phyloP scores from a whole-genome alignment of 106 monocot genomes.

The Alisma plantagoaquatica region DNA sequence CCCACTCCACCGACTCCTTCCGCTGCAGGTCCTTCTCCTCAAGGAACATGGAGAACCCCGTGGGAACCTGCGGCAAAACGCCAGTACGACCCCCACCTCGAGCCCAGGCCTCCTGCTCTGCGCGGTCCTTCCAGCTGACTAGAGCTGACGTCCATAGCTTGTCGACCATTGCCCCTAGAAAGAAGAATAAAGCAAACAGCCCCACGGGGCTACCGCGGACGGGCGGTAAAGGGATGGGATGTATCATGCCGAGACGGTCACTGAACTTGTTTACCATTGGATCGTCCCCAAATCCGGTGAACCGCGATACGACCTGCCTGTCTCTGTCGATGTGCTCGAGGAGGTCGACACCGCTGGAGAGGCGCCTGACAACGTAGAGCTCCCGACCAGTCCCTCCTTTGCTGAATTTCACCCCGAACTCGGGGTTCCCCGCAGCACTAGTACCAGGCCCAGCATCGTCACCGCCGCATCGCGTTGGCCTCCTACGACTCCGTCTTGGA shows the following conservation, averaged over 20 bases:
- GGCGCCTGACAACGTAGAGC: slow-evolving; percentile 16
- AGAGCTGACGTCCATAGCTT: slow-evolving; percentile 82
- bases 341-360: slow-evolving; percentile 23
- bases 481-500: too few relatives aligned
- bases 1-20: slow-evolving; percentile 98
- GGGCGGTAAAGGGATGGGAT: slow-evolving; percentile 78
- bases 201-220: slow-evolving; percentile 58
- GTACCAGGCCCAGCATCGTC: slow-evolving; percentile 1
- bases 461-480: slow-evolving; percentile 12
- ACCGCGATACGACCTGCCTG: slow-evolving; percentile 27
- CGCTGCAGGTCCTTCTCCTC: slow-evolving; percentile 94
- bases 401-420: slow-evolving; percentile 12
- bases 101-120: slow-evolving; percentile 41
- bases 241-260: slow-evolving; percentile 83
- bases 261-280: slow-evolving; percentile 75
- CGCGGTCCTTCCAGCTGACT: too few relatives aligned
- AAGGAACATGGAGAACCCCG: slow-evolving; percentile 78
- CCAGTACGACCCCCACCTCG: slow-evolving; percentile 20
- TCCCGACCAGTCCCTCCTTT: slow-evolving; percentile 24
- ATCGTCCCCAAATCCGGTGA: slow-evolving; percentile 50
- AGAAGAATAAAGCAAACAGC: slow-evolving; percentile 86
- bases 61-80: slow-evolving; percentile 85
- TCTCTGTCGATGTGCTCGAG: slow-evolving; percentile 16
- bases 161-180: slow-evolving; percentile 76
- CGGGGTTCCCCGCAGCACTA: slow-evolving; percentile 7